A percentile compares a stretch with the other conserved stretches of the same genome.
Evolutionary conservation across 371 early-diverging fungal species (phyloP).

Genomic region (Mucor circinelloides): DNA sequence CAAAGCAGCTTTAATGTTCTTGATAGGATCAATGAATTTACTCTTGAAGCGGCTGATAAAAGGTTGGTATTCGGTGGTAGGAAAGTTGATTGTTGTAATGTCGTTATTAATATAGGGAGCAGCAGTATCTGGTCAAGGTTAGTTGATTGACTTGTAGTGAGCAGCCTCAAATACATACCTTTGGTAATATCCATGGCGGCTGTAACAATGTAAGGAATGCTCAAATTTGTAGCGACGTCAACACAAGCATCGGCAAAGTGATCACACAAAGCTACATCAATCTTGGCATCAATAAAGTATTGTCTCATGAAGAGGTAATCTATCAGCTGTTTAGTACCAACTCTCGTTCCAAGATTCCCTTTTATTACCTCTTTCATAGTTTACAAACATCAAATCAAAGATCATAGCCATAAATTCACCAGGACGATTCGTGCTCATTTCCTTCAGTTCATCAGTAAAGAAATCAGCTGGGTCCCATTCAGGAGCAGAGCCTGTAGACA

Average conservation of each 20-base stretch:
- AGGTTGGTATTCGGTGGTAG: constrained; percentile 16
- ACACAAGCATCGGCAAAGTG: constrained; percentile 13
- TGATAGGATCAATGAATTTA: constrained; percentile 14
- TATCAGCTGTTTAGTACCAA: neutral
- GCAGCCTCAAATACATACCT: constrained; percentile 37
- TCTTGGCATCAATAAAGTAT: neutral
- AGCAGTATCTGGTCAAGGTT: constrained; percentile 1
- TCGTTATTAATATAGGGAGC: constrained; percentile 16
- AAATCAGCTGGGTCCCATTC: neutral
- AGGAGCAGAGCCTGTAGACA: neutral
- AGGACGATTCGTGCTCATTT: neutral
- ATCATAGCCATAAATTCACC: neutral
- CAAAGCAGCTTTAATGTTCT: neutral
- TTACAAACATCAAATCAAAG: neutral
- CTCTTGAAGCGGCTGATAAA: constrained; percentile 7
- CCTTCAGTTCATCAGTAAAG: neutral
- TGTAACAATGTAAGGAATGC: constrained; percentile 10
- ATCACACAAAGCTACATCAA: constrained; percentile 13
- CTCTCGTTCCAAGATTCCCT: neutral
- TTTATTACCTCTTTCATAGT: constrained; percentile 5
- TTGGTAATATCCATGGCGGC: neutral
- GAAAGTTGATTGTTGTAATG: constrained; percentile 11
- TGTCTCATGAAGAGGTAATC: neutral
- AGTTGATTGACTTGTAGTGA: constrained; percentile 18
- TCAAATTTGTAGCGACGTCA: neutral